Evolutionary conservation across 116 monocot species (phyloP).

Genomic region (Papilionanthe hybrid): DNA sequence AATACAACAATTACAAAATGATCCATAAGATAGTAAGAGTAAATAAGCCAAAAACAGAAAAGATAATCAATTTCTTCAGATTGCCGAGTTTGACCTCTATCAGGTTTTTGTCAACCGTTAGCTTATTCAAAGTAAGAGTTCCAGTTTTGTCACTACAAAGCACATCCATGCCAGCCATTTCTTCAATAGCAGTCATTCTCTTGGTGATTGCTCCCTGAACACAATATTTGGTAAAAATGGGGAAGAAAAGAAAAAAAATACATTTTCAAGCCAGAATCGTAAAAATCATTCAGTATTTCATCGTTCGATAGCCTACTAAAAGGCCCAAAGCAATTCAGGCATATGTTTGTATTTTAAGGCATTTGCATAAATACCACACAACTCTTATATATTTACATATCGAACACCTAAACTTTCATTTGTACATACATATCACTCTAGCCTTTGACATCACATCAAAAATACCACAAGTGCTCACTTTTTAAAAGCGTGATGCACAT

Average conservation of each 20-base stretch:
- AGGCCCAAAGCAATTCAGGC: not conserved
- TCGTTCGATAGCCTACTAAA: not conserved
- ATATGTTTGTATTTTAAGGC: no score
- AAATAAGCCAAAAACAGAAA: not conserved
- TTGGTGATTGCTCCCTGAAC: slow-evolving; percentile 88
- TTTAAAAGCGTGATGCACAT: no score
- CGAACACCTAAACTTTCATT: no score
- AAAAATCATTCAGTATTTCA: not conserved
- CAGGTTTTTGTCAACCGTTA: slow-evolving; percentile 80
- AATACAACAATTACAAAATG: not conserved
- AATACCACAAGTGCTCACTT: no score
- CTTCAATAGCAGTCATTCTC: slow-evolving; percentile 96
- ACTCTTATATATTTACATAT: no score
- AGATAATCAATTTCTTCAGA: not conserved
- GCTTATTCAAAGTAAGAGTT: slow-evolving; percentile 82
- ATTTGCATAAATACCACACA: no score
- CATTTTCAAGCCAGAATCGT: slow-evolving; percentile 1
- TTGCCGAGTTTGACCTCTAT: slow-evolving; percentile 40
- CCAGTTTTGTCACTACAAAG: slow-evolving; percentile 97
- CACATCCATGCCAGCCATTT: slow-evolving; percentile 99
- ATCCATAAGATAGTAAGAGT: not conserved
- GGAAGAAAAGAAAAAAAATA: not conserved
- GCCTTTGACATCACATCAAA: no score
- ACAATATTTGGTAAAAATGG: not conserved
- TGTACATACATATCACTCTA: no score